Conservation (phyloP, 192 early-diverging fungal species). For the Backusella australiensis region DNA sequence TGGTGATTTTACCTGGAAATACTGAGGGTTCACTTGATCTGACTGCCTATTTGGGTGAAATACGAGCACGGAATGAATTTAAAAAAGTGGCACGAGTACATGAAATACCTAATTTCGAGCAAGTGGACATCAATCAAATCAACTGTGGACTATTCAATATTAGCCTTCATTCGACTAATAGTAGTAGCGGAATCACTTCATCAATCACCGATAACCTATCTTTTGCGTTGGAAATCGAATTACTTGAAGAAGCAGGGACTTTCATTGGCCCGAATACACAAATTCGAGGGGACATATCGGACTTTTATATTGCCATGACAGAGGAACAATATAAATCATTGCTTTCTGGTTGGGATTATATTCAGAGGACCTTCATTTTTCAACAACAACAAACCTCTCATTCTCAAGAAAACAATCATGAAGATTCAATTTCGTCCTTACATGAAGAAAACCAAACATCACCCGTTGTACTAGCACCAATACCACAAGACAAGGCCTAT, state of each 20-base stretch:
- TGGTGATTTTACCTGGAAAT: constrained; percentile 69
- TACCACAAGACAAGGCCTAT: background rate
- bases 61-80: constrained; percentile 69
- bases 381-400: background rate
- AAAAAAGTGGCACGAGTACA: constrained; percentile 5
- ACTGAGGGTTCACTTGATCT: constrained; percentile 42
- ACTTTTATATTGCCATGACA: constrained; percentile 15
- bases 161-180: constrained; percentile 33
- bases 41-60: constrained; percentile 66
- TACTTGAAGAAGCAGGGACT: constrained; percentile 32
- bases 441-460: background rate
- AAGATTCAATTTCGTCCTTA: background rate
- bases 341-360: background rate
- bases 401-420: background rate
- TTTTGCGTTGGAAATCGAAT: constrained; percentile 53
- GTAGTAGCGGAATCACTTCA: constrained; percentile 10
- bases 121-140: constrained; percentile 54
- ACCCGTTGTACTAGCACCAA: background rate
- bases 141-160: constrained; percentile 57
- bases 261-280: background rate
- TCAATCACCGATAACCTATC: constrained; percentile 71
- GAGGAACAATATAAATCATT: constrained; percentile 16
- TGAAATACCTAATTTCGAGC: constrained; percentile 13
- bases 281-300: constrained; percentile 13
- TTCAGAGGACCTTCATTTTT: constrained; percentile 13